Conservation (phyloP, 176 grass and related monocot genomes). For the Ensete glaucum region DNA sequence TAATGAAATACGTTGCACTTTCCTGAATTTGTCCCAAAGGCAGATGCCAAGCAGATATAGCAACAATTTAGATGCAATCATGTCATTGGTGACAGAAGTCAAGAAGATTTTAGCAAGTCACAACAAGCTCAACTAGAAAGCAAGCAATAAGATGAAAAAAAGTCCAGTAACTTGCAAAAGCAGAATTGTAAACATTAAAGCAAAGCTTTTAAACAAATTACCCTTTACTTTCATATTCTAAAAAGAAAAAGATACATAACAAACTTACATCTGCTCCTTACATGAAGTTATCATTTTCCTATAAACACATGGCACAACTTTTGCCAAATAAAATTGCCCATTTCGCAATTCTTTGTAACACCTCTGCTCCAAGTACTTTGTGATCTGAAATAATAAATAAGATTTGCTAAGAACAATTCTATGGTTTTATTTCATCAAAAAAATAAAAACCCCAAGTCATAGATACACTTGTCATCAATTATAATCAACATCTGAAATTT, state of each 20-base stretch:
- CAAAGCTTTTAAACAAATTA: neutral
- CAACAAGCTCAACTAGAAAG: neutral
- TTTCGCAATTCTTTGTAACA: slow-evolving; percentile 90
- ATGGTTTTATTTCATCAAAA: no score
- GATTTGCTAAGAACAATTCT: slow-evolving; percentile 4
- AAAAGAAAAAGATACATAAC: slow-evolving; percentile 7
- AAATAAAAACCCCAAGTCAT: no score
- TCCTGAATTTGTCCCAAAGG: neutral
- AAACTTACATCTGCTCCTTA: slow-evolving; percentile 76
- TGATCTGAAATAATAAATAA: slow-evolving; percentile 50
- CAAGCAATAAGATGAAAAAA: neutral
- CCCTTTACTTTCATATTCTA: slow-evolving; percentile 5
- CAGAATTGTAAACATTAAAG: neutral
- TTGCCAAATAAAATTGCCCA: slow-evolving; percentile 59
- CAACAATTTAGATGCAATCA: neutral
- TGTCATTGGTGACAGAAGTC: neutral
- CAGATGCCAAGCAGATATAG: neutral
- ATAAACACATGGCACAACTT: slow-evolving; percentile 78
- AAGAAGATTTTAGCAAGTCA: neutral
- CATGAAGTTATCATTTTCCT: slow-evolving; percentile 80
- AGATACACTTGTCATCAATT: no score
- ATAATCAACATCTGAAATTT: no score
- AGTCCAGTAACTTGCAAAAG: neutral
- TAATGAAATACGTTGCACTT: neutral
- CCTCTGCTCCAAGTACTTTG: slow-evolving; percentile 72